phyloP scores from a whole-genome alignment of 495 filamentous ascomycete genomes.

The Neurospora tetraspora region DNA sequence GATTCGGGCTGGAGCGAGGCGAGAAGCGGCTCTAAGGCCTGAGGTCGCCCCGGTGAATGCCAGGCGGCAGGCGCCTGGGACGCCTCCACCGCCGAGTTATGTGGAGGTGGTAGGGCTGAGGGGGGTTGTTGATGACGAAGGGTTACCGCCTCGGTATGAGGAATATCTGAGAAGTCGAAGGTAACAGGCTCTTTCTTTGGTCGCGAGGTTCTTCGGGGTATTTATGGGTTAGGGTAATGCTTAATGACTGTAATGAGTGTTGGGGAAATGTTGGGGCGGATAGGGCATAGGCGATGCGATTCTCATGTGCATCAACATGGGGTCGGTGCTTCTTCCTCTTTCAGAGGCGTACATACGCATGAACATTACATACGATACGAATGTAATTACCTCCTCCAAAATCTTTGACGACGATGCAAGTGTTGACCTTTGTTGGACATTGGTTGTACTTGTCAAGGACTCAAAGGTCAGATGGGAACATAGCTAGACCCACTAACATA shows the following conservation, averaged over 20 bases:
- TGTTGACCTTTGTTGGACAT: neutral
- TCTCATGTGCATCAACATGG: neutral
- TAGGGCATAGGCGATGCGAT: neutral
- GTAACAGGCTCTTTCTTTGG: neutral
- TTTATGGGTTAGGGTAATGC: neutral
- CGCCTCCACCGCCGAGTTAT: neutral
- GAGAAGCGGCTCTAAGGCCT: neutral
- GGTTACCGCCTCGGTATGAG: neutral
- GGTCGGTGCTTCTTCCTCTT: neutral
- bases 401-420: neutral
- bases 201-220: neutral
- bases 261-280: neutral
- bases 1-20: slow-evolving; percentile 33
- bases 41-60: neutral
- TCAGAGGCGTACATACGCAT: neutral
- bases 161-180: neutral
- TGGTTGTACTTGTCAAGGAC: too few relatives aligned
- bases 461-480: too few relatives aligned
- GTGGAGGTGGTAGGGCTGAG: neutral
- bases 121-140: neutral
- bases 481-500: neutral
- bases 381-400: neutral
- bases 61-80: neutral
- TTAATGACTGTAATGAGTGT: neutral
- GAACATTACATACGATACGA: neutral